A percentile compares a stretch with the other conserved stretches of the same genome.
Evolutionary conservation across 768 basidiomycete species (phyloP).

Genomic region (Nevesoporus exiguus): DNA sequence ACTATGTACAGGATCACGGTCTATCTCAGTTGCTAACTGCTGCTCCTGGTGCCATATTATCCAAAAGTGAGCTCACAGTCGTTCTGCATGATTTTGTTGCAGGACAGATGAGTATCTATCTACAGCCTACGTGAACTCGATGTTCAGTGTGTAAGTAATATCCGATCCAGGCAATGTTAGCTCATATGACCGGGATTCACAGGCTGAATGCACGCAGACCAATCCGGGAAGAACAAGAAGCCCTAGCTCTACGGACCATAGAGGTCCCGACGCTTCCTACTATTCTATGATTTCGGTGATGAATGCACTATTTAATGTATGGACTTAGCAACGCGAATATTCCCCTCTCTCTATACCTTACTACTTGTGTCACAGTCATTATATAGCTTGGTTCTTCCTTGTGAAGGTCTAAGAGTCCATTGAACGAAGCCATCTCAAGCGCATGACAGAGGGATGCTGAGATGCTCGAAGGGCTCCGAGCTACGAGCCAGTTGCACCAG

Average conservation of each 20-base stretch:
- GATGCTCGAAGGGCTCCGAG: too few species aligned
- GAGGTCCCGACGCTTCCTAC: constrained; percentile 20
- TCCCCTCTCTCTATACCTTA: too few species aligned
- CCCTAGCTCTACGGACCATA: neutral
- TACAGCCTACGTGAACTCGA: constrained; percentile 24
- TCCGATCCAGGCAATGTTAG: neutral
- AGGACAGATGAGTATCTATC: neutral
- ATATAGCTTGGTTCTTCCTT: too few species aligned
- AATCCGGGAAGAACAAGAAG: constrained; percentile 17
- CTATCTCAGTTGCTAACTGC: constrained; percentile 3
- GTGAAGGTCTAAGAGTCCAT: too few species aligned
- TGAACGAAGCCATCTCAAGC: too few species aligned
- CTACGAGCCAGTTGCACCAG: too few species aligned
- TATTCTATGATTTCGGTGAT: neutral
- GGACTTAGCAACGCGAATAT: too few species aligned
- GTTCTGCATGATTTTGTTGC: neutral
- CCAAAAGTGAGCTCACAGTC: constrained; percentile 14
- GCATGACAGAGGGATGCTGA: too few species aligned
- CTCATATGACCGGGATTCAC: neutral
- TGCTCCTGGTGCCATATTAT: constrained; percentile 11
- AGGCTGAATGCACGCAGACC: constrained; percentile 17
- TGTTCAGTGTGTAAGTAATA: constrained; percentile 22
- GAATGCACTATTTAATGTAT: neutral
- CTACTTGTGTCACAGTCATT: too few species aligned
- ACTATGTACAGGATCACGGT: constrained; percentile 6